Percentiles rank a stretch among this genome's conserved stretches.
Conservation (phyloP, 352 stramenopile genomes). For the Pythium myriotylum region DNA sequence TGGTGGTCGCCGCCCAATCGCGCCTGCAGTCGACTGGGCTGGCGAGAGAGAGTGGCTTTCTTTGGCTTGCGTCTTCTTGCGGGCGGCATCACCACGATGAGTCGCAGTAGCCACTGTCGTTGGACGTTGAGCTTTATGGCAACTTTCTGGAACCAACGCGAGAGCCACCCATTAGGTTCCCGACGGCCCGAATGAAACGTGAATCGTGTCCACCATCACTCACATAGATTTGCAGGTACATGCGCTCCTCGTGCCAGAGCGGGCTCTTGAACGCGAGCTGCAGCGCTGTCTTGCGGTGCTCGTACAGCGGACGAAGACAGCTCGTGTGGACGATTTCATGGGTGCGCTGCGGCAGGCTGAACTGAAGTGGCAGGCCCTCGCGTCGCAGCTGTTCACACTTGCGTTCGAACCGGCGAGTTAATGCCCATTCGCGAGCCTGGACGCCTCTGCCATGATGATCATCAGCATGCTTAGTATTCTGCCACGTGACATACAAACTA, state of each 20-base stretch:
- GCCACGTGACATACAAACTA: no score
- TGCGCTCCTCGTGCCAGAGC: slow-evolving; percentile 49
- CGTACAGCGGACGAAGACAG: slow-evolving; percentile 37
- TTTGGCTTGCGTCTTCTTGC: slow-evolving; percentile 5
- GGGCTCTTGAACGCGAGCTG: slow-evolving; percentile 46
- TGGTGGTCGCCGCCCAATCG: no score
- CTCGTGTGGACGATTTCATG: slow-evolving; percentile 20
- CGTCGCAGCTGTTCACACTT: slow-evolving; percentile 43
- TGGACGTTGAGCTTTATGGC: slow-evolving; percentile 22
- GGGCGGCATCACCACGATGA: background rate
- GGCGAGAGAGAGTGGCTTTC: background rate
- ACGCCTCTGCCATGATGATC: slow-evolving; percentile 35
- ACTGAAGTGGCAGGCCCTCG: slow-evolving; percentile 41
- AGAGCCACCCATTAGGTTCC: no score
- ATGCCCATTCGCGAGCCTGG: slow-evolving; percentile 50
- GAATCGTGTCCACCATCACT: no score
- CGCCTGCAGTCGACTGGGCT: slow-evolving; percentile 5
- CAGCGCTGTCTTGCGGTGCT: slow-evolving; percentile 41
- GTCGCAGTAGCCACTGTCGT: slow-evolving; percentile 19
- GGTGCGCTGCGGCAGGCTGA: slow-evolving; percentile 42
- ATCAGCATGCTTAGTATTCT: no score
- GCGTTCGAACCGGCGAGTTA: slow-evolving; percentile 53
- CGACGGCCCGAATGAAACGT: no score
- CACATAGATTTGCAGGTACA: slow-evolving; percentile 53
- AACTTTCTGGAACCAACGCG: slow-evolving; percentile 30